These are phyloP conservation scores for Globisporangium radiosum DNA, from an alignment of 352 stramenopile species.

Conservation along the genomic window DNA sequence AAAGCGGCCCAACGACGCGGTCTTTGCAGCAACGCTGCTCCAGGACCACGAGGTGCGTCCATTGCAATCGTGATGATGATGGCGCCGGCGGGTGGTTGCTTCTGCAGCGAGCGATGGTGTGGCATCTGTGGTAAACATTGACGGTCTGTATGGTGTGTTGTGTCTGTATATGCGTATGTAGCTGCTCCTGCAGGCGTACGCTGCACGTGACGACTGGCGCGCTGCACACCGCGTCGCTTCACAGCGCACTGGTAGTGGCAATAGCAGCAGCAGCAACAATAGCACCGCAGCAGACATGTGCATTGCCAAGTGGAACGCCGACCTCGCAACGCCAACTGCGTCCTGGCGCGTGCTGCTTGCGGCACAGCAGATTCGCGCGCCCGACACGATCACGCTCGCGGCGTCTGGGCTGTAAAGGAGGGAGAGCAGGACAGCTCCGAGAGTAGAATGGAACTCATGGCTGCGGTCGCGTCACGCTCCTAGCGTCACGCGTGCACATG, in stretches of 20 bases:
- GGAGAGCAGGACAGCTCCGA: too few relatives aligned
- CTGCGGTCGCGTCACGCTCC: too few relatives aligned
- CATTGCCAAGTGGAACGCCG: constrained; percentile 11
- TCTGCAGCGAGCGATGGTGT: background rate
- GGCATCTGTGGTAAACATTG: too few relatives aligned
- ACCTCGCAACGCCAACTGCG: constrained; percentile 5
- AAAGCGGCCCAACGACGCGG: constrained; percentile 30
- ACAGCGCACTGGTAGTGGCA: background rate
- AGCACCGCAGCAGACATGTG: background rate
- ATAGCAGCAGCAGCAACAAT: too few relatives aligned
- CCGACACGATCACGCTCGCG: constrained; percentile 6
- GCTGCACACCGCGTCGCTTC: constrained; percentile 2
- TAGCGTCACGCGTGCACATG: too few relatives aligned
- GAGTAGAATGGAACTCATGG: too few relatives aligned
- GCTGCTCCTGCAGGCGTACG: constrained; percentile 11
- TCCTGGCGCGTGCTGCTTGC: constrained; percentile 11
- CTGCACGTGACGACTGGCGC: constrained; percentile 12
- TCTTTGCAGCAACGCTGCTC: constrained; percentile 47
- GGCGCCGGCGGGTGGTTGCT: too few relatives aligned
- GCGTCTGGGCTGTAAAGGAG: background rate
- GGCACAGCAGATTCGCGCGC: constrained; percentile 10
- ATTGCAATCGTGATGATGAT: background rate
- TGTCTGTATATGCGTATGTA: background rate
- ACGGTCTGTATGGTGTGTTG: background rate
- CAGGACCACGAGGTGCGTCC: constrained; percentile 22